A percentile compares a stretch with the other conserved stretches of the same genome.
phyloP scores from a whole-genome alignment of 2,329 filamentous ascomycete genomes.

The Gliomastix tumulicola region DNA sequence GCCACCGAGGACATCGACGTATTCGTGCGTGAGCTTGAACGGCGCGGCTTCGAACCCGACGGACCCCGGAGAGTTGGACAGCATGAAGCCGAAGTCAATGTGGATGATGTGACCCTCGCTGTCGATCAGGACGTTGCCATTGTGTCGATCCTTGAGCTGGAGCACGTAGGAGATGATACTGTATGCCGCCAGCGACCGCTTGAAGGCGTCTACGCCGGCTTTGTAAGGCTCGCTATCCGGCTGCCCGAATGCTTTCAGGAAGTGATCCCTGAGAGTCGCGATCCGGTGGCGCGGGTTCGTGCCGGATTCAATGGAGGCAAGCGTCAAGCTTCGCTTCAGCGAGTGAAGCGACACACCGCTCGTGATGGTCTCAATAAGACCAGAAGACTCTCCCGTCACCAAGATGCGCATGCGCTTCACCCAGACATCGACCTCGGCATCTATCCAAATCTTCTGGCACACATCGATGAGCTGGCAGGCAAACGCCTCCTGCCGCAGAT shows the following conservation, averaged over 20 bases:
- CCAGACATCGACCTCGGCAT: conserved; percentile 73
- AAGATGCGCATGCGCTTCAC: conserved; percentile 83
- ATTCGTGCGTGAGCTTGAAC: conserved; percentile 81
- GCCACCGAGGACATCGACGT: conserved; percentile 76
- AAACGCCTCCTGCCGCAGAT: conserved; percentile 79
- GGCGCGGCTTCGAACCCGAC: conserved; percentile 83
- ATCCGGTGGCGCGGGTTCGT: conserved; percentile 69
- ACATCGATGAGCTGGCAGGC: conserved; percentile 79
- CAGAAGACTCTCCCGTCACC: conserved; percentile 78
- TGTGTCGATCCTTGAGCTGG: conserved; percentile 80
- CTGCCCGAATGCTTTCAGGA: conserved; percentile 70
- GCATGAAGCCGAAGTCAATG: conserved; percentile 87
- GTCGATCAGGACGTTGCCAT: conserved; percentile 80
- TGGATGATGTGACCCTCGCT: conserved; percentile 82
- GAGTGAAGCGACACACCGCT: conserved; percentile 85
- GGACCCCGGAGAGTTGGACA: conserved; percentile 77
- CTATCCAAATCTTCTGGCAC: conserved; percentile 75
- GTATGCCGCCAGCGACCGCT: conserved; percentile 75
- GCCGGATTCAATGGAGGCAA: conserved; percentile 66
- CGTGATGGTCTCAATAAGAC: conserved; percentile 81
- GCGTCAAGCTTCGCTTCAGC: conserved; percentile 72
- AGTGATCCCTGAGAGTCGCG: conserved; percentile 75
- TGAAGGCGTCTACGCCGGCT: conserved; percentile 71
- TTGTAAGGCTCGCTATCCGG: conserved; percentile 62
- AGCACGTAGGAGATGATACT: conserved; percentile 79